Percentiles rank a stretch among this genome's conserved stretches.
Evolutionary conservation across 2,329 filamentous ascomycete species (phyloP).

Genomic region (Colletotrichum eremochloae): DNA sequence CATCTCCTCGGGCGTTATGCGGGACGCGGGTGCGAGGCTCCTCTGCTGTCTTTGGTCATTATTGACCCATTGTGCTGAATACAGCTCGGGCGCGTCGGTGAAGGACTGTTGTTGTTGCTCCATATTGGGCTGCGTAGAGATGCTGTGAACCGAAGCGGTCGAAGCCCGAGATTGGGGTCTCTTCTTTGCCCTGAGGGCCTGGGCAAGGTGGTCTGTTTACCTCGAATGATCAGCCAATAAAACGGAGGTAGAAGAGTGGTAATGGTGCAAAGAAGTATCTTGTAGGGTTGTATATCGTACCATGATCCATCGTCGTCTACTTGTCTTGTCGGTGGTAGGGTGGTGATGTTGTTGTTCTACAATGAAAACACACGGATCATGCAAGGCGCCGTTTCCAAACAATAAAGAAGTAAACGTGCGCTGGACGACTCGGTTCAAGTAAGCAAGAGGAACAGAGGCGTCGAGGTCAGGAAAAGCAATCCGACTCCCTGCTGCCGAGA

Average conservation of each 20-base stretch:
- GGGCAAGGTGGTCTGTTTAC: conserved; percentile 50
- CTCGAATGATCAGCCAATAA: conserved; percentile 46
- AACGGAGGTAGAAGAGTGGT: conserved; percentile 39
- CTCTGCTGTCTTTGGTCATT: conserved; percentile 60
- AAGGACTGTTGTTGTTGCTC: conserved; percentile 59
- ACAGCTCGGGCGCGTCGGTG: conserved; percentile 59
- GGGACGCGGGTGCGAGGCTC: conserved; percentile 57
- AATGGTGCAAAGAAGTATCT: conserved; percentile 1
- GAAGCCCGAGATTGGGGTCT: conserved; percentile 68
- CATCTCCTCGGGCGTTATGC: conserved; percentile 71
- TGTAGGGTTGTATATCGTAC: conserved; percentile 23
- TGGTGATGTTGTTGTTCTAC: conserved; percentile 38
- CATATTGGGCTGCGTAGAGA: conserved; percentile 63
- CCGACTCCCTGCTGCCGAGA: conserved; percentile 36
- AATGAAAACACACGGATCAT: conserved; percentile 42
- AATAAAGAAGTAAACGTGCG: conserved; percentile 38
- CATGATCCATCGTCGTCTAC: conserved; percentile 40
- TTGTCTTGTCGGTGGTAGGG: conserved; percentile 13
- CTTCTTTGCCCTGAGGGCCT: conserved; percentile 58
- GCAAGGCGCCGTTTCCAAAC: conserved; percentile 31
- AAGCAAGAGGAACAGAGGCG: conserved; percentile 18
- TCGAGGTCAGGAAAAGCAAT: conserved; percentile 24
- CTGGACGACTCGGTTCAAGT: conserved; percentile 10
- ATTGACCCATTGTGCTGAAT: conserved; percentile 64
- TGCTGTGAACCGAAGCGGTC: conserved; percentile 69